These are phyloP conservation scores for Neurospora sp. DNA, from an alignment of 495 filamentous ascomycete species.

Conservation along the genomic window DNA sequence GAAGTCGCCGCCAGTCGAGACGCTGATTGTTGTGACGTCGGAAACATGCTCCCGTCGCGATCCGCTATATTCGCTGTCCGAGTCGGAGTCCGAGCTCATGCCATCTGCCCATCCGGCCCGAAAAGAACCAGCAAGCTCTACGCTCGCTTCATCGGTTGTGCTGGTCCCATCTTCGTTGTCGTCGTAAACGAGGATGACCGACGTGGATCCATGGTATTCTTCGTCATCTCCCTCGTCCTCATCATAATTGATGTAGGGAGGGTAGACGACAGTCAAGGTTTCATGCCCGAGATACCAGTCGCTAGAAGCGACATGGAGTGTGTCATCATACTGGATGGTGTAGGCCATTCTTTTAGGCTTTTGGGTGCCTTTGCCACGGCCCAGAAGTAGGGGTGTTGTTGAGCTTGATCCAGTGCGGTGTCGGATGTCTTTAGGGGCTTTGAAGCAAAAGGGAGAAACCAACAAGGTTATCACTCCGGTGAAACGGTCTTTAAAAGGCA, in stretches of 20 bases:
- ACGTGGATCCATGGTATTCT: neutral
- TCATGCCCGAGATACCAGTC: neutral
- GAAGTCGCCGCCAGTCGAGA: neutral
- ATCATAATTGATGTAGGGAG: neutral
- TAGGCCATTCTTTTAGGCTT: neutral
- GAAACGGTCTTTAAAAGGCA: neutral
- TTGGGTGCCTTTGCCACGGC: neutral
- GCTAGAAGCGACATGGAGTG: neutral
- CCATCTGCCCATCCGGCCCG: neutral
- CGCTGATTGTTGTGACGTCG: neutral
- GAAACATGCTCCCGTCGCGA: neutral
- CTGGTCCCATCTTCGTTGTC: neutral
- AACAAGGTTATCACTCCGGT: neutral
- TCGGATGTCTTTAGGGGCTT: neutral
- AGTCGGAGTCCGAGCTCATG: neutral
- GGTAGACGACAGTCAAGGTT: neutral
- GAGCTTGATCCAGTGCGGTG: neutral
- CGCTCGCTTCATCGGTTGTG: neutral
- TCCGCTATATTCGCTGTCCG: neutral
- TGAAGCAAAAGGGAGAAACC: neutral
- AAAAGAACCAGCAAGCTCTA: neutral
- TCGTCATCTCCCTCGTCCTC: neutral
- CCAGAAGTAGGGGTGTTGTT: neutral
- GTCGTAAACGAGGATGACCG: neutral
- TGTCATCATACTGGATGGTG: neutral